A percentile compares a stretch with the other conserved stretches of the same genome.
Evolutionary conservation across 169 alveolate species (phyloP).

Genomic region (Ichthyophthirius multifiliis): DNA sequence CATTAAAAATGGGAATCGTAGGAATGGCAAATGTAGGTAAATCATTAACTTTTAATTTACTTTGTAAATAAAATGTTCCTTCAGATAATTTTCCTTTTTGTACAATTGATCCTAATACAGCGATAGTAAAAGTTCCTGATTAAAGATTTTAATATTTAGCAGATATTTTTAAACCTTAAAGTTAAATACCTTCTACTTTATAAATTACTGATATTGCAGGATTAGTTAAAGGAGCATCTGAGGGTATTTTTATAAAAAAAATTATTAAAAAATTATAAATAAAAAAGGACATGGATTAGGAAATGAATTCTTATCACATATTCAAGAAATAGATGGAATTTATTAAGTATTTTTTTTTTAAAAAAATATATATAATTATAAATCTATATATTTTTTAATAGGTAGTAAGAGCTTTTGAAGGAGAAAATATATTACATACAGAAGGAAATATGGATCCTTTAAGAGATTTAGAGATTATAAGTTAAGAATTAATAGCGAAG

Average conservation of each 20-base stretch:
- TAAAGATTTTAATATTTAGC: conserved; percentile 43
- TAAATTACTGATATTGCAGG: conserved; percentile 56
- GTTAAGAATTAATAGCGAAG: conserved; percentile 48
- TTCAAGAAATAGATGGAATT: conserved; percentile 50
- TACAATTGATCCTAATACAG: conserved; percentile 50
- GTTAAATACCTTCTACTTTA: conserved; percentile 31
- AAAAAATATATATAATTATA: too few species aligned
- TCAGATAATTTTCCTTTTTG: conserved; percentile 50
- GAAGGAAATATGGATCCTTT: conserved; percentile 55
- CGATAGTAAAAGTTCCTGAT: conserved; percentile 54
- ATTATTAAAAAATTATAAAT: not conserved
- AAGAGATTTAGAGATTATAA: conserved; percentile 51
- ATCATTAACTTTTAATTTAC: conserved; percentile 33
- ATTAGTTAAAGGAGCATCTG: conserved; percentile 56
- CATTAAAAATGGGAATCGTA: conserved; percentile 49
- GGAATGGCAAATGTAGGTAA: conserved; percentile 58
- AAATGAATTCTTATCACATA: conserved; percentile 50
- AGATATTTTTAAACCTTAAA: conserved; percentile 34
- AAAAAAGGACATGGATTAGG: conserved; percentile 37
- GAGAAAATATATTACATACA: conserved; percentile 51
- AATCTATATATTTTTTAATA: not conserved
- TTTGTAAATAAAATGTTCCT: conserved; percentile 39
- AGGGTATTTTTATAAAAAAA: not conserved
- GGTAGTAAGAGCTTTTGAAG: conserved; percentile 57
- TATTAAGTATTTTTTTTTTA: conserved; percentile 17